A percentile compares a stretch with the other conserved stretches of the same genome.
Evolutionary conservation across 441 rosid genomes (phyloP).

Genomic region (Gossypium davidsonii): DNA sequence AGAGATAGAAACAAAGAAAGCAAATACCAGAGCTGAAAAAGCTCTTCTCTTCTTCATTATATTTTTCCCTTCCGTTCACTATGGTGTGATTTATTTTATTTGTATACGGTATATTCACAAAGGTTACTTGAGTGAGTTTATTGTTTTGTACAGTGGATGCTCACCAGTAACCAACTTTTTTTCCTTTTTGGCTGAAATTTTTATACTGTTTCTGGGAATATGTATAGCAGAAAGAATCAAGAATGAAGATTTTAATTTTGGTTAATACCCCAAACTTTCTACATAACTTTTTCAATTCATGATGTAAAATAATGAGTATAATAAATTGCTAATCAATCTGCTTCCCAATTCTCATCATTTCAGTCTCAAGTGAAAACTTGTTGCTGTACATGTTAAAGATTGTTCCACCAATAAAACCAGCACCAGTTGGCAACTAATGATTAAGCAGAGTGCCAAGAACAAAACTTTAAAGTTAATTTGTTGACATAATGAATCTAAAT

Average conservation of each 20-base stretch:
- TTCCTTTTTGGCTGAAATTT: neutral
- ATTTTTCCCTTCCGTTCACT: neutral
- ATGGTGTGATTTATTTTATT: constrained; percentile 15
- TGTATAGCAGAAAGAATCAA: neutral
- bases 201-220: constrained; percentile 7
- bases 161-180: constrained; percentile 44
- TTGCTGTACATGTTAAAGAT: neutral
- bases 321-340: neutral
- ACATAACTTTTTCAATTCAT: neutral
- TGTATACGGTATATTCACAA: neutral
- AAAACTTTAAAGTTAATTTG: no score
- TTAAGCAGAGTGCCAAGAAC: neutral
- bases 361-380: neutral
- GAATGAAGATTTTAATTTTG: neutral
- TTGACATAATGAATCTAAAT: no score
- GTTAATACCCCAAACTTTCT: neutral
- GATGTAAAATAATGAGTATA: neutral
- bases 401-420: neutral
- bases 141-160: constrained; percentile 29
- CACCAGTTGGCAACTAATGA: neutral
- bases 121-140: constrained; percentile 49
- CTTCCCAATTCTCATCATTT: neutral
- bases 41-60: neutral
- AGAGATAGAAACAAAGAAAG: constrained; percentile 33
- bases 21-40: neutral